These are phyloP conservation scores for Lodderomyces metapsilosis DNA, from an alignment of 1,139 yeast species.

Conservation along the genomic window DNA sequence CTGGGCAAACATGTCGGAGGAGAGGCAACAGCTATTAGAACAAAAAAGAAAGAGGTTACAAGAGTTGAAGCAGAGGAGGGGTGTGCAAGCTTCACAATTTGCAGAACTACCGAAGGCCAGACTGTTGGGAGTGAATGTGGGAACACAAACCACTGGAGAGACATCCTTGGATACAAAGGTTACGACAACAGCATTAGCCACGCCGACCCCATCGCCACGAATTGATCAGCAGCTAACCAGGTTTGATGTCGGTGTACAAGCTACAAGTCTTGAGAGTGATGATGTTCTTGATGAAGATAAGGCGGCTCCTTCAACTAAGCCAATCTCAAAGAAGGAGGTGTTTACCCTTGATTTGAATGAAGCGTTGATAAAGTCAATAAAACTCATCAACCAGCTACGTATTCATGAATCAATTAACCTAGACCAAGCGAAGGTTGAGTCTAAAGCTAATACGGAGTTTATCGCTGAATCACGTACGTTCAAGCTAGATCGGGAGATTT, in stretches of 20 bases:
- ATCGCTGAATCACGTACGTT: not conserved
- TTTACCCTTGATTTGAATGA: slow-evolving; percentile 9
- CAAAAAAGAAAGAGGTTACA: slow-evolving; percentile 43
- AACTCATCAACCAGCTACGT: slow-evolving; percentile 11
- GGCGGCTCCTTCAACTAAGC: not conserved
- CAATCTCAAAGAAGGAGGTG: slow-evolving; percentile 5
- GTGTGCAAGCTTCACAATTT: slow-evolving; percentile 11
- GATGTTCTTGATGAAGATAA: slow-evolving; percentile 1
- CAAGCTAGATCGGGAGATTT: slow-evolving; percentile 20
- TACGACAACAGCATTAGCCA: no score
- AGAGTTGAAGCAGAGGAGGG: slow-evolving; percentile 37
- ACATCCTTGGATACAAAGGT: no score
- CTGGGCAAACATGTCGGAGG: slow-evolving; percentile 24
- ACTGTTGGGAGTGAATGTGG: slow-evolving; percentile 10
- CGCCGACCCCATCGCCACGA: not conserved
- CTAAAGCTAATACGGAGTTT: slow-evolving; percentile 3
- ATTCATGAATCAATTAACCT: slow-evolving; percentile 11
- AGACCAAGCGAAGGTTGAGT: not conserved
- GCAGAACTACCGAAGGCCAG: not conserved
- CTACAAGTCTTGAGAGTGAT: slow-evolving; percentile 9
- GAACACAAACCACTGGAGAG: slow-evolving; percentile 12
- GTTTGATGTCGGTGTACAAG: slow-evolving; percentile 34
- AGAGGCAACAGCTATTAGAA: slow-evolving; percentile 39
- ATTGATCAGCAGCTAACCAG: slow-evolving; percentile 19
- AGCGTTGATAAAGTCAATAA: slow-evolving; percentile 12